These are phyloP conservation scores for Cucumis variabilis DNA, from an alignment of 331 rosid genomes.

Conservation along the genomic window DNA sequence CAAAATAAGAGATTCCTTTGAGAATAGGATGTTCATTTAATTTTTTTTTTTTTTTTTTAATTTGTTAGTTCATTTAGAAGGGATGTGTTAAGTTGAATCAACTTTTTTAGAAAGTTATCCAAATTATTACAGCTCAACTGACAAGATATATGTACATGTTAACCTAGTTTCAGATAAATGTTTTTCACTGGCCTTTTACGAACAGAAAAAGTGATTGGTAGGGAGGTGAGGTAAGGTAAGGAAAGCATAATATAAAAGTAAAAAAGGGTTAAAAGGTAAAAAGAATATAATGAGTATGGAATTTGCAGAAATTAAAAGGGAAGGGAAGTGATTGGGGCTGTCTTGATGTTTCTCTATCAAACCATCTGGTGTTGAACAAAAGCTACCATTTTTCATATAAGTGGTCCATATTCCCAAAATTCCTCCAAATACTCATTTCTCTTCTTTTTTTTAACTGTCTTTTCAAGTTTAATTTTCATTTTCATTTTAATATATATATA, in stretches of 20 bases:
- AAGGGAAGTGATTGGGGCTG: not conserved
- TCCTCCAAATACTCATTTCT: not conserved
- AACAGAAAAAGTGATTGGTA: not conserved
- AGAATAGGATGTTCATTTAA: too few species aligned
- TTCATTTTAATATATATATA: too few species aligned
- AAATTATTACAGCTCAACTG: too few species aligned
- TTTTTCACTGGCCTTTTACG: not conserved
- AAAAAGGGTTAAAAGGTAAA: not conserved
- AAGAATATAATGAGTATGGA: not conserved
- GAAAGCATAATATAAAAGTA: not conserved
- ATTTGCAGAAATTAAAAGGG: not conserved
- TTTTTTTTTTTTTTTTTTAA: too few species aligned
- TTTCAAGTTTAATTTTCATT: too few species aligned
- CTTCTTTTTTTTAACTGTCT: not conserved
- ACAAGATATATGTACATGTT: too few species aligned
- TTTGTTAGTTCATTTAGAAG: too few species aligned
- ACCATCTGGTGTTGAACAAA: not conserved
- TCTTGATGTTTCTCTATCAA: not conserved
- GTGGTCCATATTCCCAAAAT: not conserved
- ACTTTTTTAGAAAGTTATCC: too few species aligned
- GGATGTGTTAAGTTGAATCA: too few species aligned
- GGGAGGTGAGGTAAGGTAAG: constrained; percentile 11
- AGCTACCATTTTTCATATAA: not conserved
- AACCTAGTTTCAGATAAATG: too few species aligned
- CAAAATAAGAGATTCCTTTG: too few species aligned